Conservation (phyloP, 768 basidiomycete genomes). For the Pleurotus ostreatus region DNA sequence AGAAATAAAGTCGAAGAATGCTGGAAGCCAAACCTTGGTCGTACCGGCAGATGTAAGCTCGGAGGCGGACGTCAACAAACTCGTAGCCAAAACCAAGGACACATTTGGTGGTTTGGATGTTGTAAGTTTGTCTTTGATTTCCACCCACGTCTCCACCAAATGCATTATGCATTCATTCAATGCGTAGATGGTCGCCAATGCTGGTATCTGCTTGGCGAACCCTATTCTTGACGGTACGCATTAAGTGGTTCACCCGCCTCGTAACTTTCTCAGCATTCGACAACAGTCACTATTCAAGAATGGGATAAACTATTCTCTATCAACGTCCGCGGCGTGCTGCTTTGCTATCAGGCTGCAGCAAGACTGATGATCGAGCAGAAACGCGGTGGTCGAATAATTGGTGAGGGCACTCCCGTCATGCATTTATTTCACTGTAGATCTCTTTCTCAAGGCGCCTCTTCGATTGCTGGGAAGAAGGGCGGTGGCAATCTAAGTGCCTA, state of each 20-base stretch:
- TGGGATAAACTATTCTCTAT: constrained; percentile 27
- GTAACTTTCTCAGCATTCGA: too few relatives aligned
- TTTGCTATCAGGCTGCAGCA: constrained; percentile 40
- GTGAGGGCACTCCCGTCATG: constrained; percentile 9
- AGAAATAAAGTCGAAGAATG: constrained; percentile 18
- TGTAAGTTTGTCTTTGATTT: constrained; percentile 9
- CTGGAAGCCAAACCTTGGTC: constrained; percentile 16
- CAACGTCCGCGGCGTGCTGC: constrained; percentile 35
- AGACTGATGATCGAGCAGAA: constrained; percentile 41
- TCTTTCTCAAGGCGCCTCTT: constrained; percentile 25
- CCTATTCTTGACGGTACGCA: constrained; percentile 17
- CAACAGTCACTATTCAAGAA: constrained; percentile 26
- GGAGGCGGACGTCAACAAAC: constrained; percentile 23
- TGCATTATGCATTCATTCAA: too few relatives aligned
- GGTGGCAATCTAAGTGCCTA: constrained; percentile 20
- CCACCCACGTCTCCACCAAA: neutral
- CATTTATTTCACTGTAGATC: neutral
- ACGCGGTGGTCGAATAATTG: constrained; percentile 36
- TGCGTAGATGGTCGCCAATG: constrained; percentile 32
- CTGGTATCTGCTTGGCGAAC: constrained; percentile 19
- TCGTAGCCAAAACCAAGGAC: constrained; percentile 20
- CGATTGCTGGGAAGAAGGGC: constrained; percentile 27
- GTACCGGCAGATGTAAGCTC: constrained; percentile 21
- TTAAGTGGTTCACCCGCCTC: too few relatives aligned
- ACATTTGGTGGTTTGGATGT: constrained; percentile 23